These are phyloP conservation scores for Russula griseocarnosa DNA, from an alignment of 768 basidiomycete species.

Conservation along the genomic window DNA sequence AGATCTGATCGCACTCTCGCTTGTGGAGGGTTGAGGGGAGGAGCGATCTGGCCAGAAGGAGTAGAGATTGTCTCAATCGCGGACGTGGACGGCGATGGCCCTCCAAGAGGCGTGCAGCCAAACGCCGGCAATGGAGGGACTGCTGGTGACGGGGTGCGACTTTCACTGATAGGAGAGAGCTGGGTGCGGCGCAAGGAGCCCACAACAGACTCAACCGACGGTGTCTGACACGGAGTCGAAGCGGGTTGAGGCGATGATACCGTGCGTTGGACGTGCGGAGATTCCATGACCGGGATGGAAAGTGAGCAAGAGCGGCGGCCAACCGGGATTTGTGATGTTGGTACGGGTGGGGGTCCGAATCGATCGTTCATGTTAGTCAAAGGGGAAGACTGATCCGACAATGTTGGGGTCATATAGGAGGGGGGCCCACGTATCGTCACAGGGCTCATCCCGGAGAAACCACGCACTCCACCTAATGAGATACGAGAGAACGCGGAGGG, in stretches of 20 bases:
- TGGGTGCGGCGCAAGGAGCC: slow-evolving; percentile 7
- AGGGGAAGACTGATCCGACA: neutral
- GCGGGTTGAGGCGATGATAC: neutral
- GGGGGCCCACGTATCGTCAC: neutral
- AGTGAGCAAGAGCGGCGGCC: neutral
- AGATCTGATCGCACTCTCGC: neutral
- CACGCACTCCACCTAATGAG: neutral
- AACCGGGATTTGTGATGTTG: neutral
- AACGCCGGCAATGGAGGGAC: slow-evolving; percentile 1
- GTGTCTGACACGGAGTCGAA: neutral
- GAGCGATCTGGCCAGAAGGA: neutral
- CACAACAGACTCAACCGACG: slow-evolving; percentile 12
- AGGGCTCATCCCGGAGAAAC: neutral
- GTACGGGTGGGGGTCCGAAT: neutral
- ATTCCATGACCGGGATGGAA: neutral
- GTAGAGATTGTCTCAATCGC: slow-evolving; percentile 7
- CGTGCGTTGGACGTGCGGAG: neutral
- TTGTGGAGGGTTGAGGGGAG: neutral
- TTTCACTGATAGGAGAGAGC: slow-evolving; percentile 17
- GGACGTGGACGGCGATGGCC: slow-evolving; percentile 16
- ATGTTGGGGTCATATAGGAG: neutral
- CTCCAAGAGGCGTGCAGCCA: neutral
- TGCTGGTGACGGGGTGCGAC: slow-evolving; percentile 7
- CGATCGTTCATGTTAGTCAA: neutral
- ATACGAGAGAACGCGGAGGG: neutral